Percentiles rank a stretch among this genome's conserved stretches.
Evolutionary conservation across 2,329 filamentous ascomycete species (phyloP).

Genomic region (Coleophoma crateriformis): DNA sequence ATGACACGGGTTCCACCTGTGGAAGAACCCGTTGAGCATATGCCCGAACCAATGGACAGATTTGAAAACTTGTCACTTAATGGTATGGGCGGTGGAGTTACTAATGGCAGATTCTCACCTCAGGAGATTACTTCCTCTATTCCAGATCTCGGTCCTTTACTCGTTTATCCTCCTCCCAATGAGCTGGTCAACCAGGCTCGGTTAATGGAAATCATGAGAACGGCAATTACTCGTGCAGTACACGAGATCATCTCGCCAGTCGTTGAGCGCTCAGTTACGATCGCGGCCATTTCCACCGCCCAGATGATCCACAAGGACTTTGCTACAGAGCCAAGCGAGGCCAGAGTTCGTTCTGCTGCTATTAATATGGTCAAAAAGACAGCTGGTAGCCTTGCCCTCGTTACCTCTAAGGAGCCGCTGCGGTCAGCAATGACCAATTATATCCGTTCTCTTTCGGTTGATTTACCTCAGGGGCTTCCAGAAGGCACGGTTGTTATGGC

Average conservation of each 20-base stretch:
- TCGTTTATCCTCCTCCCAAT: constrained; percentile 76
- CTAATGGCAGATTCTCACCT: constrained; percentile 68
- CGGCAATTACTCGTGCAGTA: constrained; percentile 82
- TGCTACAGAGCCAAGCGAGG: constrained; percentile 85
- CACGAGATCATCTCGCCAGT: constrained; percentile 97
- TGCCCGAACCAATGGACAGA: constrained; percentile 65
- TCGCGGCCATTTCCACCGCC: constrained; percentile 92
- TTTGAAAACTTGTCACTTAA: constrained; percentile 82
- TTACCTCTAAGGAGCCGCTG: constrained; percentile 97
- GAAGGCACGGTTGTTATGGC: constrained; percentile 98
- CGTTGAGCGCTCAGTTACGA: constrained; percentile 94
- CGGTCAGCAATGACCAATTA: constrained; percentile 97
- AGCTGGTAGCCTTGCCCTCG: constrained; percentile 86
- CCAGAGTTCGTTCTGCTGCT: constrained; percentile 77
- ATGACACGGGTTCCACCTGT: constrained; percentile 62
- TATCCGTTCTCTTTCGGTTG: constrained; percentile 65
- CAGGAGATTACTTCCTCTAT: constrained; percentile 73
- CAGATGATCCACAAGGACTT: constrained; percentile 97
- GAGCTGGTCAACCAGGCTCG: constrained; percentile 69
- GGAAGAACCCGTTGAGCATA: constrained; percentile 52
- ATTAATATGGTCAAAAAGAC: constrained; percentile 94
- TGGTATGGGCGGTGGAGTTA: constrained; percentile 61
- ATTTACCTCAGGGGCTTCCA: constrained; percentile 73
- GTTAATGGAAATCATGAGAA: constrained; percentile 72
- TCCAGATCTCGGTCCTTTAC: constrained; percentile 74